phyloP scores from a whole-genome alignment of 1,139 yeast species.

The Tardiomyces digboiensis region DNA sequence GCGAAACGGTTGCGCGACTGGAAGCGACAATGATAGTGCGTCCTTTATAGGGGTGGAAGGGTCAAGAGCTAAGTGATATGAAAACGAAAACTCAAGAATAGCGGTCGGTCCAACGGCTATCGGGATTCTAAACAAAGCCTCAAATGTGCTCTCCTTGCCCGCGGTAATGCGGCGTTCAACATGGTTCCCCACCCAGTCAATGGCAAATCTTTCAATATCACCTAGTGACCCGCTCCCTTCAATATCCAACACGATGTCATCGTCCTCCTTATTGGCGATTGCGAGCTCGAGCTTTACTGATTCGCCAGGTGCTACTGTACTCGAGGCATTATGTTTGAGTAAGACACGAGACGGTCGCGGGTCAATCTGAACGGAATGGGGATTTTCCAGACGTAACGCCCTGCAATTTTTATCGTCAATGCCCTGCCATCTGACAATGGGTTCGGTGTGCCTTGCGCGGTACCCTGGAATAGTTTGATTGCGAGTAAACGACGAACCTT shows the following conservation, averaged over 20 bases:
- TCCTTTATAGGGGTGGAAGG: constrained; percentile 19
- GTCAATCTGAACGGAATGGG: constrained; percentile 1
- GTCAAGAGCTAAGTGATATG: constrained; percentile 17
- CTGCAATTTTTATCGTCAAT: not conserved
- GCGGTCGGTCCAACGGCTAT: not conserved
- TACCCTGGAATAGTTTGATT: constrained; percentile 1
- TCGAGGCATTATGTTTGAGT: constrained; percentile 10
- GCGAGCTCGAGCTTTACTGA: constrained; percentile 10
- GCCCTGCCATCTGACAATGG: not conserved
- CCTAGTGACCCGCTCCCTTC: constrained; percentile 7
- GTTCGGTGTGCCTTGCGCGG: not conserved
- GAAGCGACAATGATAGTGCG: constrained; percentile 15
- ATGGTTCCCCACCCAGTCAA: not conserved
- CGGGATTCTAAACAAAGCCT: constrained; percentile 7
- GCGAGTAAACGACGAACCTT: constrained; percentile 8
- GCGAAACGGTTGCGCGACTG: constrained; percentile 24
- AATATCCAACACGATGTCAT: constrained; percentile 15
- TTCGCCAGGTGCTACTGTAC: constrained; percentile 23
- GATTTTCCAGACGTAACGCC: constrained; percentile 1
- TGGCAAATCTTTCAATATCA: not conserved
- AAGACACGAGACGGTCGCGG: constrained; percentile 22
- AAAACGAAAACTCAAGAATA: not conserved
- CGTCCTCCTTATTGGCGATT: constrained; percentile 21
- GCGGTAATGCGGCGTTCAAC: not conserved
- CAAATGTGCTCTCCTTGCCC: not conserved